A percentile compares a stretch with the other conserved stretches of the same genome.
These are phyloP conservation scores for Mallotus nudiflorus DNA, from an alignment of 345 rosid genomes.

Conservation along the genomic window DNA sequence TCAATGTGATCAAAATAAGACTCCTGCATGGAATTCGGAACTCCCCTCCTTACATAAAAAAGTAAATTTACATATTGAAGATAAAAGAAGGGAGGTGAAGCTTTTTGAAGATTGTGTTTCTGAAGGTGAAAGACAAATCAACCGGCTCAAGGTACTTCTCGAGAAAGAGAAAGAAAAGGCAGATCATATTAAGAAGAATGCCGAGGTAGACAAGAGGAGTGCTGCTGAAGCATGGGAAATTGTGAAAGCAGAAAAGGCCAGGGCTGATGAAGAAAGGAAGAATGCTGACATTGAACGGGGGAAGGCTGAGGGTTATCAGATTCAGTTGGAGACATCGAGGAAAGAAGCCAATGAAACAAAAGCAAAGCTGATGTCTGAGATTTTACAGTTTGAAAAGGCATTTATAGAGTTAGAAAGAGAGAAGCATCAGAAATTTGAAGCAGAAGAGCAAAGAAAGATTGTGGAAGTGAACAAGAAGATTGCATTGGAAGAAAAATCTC, in stretches of 20 bases:
- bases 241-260: constrained; percentile 42
- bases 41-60: constrained; percentile 40
- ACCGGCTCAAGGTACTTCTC: constrained; percentile 43
- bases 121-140: constrained; percentile 43
- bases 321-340: constrained; percentile 27
- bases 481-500: constrained; percentile 34
- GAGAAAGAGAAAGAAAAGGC: constrained; percentile 55
- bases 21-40: constrained; percentile 51
- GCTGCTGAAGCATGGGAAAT: constrained; percentile 44
- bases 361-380: constrained; percentile 49
- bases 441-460: constrained; percentile 28
- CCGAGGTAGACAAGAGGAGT: constrained; percentile 45
- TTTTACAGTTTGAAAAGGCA: constrained; percentile 39
- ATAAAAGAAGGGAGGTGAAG: constrained; percentile 32
- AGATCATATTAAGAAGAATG: constrained; percentile 54
- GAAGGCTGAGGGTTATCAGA: constrained; percentile 48
- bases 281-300: constrained; percentile 28
- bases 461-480: constrained; percentile 26
- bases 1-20: constrained; percentile 36
- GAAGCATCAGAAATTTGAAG: constrained; percentile 40
- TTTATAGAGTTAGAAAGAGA: constrained; percentile 51
- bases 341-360: constrained; percentile 54
- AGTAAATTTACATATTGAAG: constrained; percentile 29
- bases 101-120: constrained; percentile 35
- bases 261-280: constrained; percentile 51